Conservation (phyloP, 1,284 basidiomycete genomes). For the Ceratobasidium sp. region DNA sequence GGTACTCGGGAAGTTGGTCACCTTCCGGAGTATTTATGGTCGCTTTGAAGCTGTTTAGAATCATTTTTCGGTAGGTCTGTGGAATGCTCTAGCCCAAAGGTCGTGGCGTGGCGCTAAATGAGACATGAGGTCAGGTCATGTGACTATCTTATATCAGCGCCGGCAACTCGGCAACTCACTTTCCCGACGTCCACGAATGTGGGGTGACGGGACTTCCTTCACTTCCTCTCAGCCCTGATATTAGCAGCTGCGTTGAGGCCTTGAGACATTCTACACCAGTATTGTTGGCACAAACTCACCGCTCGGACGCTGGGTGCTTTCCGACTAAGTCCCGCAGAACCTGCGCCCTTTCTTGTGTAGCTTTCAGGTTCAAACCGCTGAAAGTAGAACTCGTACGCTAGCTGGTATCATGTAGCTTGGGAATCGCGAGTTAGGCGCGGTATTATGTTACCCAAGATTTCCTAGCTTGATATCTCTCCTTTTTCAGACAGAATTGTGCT, state of each 20-base stretch:
- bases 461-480: too few species aligned
- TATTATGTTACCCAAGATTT: too few species aligned
- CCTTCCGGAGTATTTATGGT: too few species aligned
- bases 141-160: not conserved
- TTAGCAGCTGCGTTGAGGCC: not conserved
- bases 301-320: too few species aligned
- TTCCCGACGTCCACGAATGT: slow-evolving; percentile 3
- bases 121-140: not conserved
- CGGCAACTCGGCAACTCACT: slow-evolving; percentile 33
- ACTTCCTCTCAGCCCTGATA: not conserved
- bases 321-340: too few species aligned
- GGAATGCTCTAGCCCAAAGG: not conserved
- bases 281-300: not conserved
- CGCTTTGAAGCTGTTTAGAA: not conserved
- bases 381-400: too few species aligned
- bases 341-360: too few species aligned
- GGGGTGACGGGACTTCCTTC: slow-evolving; percentile 19
- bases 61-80: too few species aligned
- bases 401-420: too few species aligned
- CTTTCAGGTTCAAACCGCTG: too few species aligned
- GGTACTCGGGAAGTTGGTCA: slow-evolving; percentile 3
- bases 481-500: too few species aligned
- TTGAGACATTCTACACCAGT: not conserved
- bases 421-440: too few species aligned
- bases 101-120: not conserved